Conservation (phyloP, 1,284 basidiomycete species). For the Marasmius oreades region DNA sequence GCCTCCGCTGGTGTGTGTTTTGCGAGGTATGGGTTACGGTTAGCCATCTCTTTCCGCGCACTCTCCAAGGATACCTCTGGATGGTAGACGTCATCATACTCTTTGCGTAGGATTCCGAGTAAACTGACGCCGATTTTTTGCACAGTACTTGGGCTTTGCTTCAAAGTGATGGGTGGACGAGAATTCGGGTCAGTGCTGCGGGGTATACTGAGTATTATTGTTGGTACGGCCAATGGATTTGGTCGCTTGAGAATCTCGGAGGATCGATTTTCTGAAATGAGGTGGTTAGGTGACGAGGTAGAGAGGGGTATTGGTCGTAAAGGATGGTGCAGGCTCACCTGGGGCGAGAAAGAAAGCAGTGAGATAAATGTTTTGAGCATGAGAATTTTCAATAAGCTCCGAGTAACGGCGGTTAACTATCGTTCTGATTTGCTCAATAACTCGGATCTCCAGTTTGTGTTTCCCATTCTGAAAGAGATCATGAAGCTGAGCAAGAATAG, state of each 20-base stretch:
- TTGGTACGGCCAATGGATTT: slow-evolving; percentile 14
- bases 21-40: neutral
- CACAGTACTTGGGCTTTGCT: neutral
- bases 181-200: neutral
- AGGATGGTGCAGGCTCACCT: slow-evolving; percentile 12
- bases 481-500: slow-evolving; percentile 18
- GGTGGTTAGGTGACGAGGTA: neutral
- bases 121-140: neutral
- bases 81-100: neutral
- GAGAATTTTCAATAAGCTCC: slow-evolving; percentile 19
- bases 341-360: slow-evolving; percentile 24
- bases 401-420: slow-evolving; percentile 21
- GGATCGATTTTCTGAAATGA: slow-evolving; percentile 14
- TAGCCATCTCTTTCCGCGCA: neutral
- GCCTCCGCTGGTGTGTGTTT: neutral
- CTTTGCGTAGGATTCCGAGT: neutral
- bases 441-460: slow-evolving; percentile 14
- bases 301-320: neutral
- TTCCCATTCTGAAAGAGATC: slow-evolving; percentile 16
- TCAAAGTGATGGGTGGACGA: neutral
- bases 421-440: slow-evolving; percentile 20
- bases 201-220: neutral
- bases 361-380: slow-evolving; percentile 19
- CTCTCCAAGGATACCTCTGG: neutral
- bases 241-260: slow-evolving; percentile 14